These are phyloP conservation scores for Plasmodium coatneyi DNA, from an alignment of 169 alveolate species.

Conservation along the genomic window DNA sequence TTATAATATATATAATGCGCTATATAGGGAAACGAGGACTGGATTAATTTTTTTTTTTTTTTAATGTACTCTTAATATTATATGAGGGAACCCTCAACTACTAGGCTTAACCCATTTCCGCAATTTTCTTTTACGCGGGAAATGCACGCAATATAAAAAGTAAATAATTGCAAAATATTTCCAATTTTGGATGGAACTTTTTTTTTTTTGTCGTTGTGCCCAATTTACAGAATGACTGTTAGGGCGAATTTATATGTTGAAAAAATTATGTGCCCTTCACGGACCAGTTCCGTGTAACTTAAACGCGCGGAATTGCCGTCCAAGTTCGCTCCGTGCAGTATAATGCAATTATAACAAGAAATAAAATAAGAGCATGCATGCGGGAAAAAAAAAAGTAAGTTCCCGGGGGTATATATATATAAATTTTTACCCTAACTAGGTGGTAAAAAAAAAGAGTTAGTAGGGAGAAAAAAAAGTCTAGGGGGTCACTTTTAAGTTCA, in stretches of 20 bases:
- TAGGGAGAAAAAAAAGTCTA: no score
- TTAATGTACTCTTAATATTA: neutral
- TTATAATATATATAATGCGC: no score
- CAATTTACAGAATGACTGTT: neutral
- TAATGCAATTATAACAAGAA: neutral
- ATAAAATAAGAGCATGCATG: neutral
- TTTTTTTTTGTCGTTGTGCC: neutral
- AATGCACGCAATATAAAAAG: neutral
- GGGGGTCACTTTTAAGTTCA: no score
- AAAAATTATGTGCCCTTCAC: neutral
- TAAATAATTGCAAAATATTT: neutral
- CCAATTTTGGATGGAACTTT: neutral
- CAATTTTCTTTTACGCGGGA: neutral
- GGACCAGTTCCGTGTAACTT: neutral
- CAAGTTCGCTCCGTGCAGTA: neutral
- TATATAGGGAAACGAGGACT: slow-evolving; percentile 8
- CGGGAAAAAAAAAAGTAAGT: neutral
- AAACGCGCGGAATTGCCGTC: neutral
- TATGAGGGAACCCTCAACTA: neutral
- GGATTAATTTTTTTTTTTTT: neutral
- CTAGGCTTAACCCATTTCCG: neutral
- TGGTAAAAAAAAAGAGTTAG: neutral
- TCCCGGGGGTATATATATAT: neutral
- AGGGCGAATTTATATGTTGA: neutral
- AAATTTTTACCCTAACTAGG: neutral